phyloP scores from a whole-genome alignment of 495 filamentous ascomycete genomes.

The Jackrogersella minutella region DNA sequence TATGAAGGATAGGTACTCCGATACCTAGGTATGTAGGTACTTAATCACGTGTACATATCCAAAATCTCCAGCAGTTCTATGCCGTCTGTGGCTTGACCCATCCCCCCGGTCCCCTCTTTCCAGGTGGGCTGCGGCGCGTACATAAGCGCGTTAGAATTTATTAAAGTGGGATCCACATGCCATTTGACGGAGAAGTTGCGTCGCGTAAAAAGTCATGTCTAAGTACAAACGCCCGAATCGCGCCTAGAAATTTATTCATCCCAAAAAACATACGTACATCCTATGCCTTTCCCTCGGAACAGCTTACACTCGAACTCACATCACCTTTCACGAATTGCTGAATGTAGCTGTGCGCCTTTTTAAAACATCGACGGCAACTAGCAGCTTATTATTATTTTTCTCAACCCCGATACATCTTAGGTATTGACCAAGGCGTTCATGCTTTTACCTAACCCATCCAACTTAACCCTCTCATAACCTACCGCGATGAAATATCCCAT shows the following conservation, averaged over 20 bases:
- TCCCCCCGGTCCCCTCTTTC: constrained; percentile 3
- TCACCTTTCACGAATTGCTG: constrained; percentile 14
- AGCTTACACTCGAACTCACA: constrained; percentile 9
- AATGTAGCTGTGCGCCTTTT: constrained; percentile 17
- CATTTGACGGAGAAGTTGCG: constrained; percentile 36
- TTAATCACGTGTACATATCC: neutral
- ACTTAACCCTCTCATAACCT: too few relatives aligned
- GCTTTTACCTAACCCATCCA: constrained; percentile 2
- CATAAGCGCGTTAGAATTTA: constrained; percentile 27
- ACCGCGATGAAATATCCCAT: constrained; percentile 38
- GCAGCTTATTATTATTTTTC: neutral
- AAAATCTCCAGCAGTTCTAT: neutral
- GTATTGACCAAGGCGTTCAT: constrained; percentile 12
- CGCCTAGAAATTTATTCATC: constrained; percentile 26
- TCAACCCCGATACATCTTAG: constrained; percentile 10
- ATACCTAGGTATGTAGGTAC: neutral
- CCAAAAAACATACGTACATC: constrained; percentile 14
- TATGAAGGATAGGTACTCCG: too few relatives aligned
- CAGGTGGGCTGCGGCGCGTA: constrained; percentile 28
- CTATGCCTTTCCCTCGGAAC: neutral
- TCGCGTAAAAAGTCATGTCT: constrained; percentile 39
- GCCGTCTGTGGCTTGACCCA: neutral
- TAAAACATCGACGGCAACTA: constrained; percentile 1
- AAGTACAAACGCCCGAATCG: constrained; percentile 34
- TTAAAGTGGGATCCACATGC: constrained; percentile 34